Evolutionary conservation across 2,329 filamentous ascomycete species (phyloP), one percentile per base, ranked within the genome.

Genomic region (Penicillium fuscoglaucum): DNA sequence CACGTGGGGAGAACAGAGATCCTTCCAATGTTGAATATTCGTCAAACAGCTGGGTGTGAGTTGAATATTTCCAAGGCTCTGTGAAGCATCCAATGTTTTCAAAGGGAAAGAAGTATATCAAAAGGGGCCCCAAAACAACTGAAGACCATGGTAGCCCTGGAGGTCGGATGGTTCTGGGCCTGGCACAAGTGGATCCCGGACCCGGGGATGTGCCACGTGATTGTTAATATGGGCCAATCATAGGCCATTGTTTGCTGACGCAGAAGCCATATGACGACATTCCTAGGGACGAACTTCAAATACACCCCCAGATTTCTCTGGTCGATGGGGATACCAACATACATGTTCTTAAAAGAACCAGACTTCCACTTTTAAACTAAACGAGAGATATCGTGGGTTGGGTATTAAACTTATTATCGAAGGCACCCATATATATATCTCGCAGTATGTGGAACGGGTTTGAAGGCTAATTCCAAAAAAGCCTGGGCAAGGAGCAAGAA

Each of bases 11-110:
- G 29, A 26, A 33, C 1, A 13, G 12, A 6, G 17, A n/a, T 9
- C 4, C 24, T 15, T 35, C 19, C 15, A 9, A 26, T 39, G 12
- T n/a, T 24, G 8, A 48, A 48, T 35, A 2, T 24, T 24, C 5
- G 8, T 24, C 7, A 21, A n/a, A 21, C 17, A 21, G 13, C 5
- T 19, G 4, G 21, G 2, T 21, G 2, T 10, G 4, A 4, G 29
- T 6, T 1, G 3, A 0, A 2, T 48, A 17, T 24, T 6, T 31
- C 12, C 44, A 21, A 33, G 2, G 0, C 0, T 2, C 12, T 2
- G 4, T 24, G 2, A 24, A 33, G 8, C 4, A 21, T 47, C 4
- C n/a, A 33, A 28, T 6, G 15, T 15, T 19, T 9, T 28, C 8
- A 7, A 12, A 21, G 8, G 7, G 17, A 17, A 40, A 51, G 12